Conservation (phyloP, 1,139 yeast genomes). For the Nakaseomyces bracarensis region DNA sequence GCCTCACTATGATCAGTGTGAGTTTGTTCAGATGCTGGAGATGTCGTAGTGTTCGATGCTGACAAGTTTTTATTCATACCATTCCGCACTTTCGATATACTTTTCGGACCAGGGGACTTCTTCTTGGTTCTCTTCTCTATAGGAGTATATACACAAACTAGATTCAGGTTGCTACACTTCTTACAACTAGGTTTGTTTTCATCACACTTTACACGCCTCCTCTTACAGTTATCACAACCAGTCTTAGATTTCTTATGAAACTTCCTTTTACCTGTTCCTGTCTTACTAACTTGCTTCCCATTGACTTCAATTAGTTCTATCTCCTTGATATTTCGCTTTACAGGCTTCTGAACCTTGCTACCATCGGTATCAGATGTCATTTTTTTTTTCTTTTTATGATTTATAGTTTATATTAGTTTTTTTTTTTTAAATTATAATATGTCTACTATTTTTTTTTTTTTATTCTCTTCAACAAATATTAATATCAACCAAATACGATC, state of each 20-base stretch:
- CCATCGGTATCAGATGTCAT: conserved; percentile 6
- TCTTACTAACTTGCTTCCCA: conserved; percentile 35
- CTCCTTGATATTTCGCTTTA: conserved; percentile 15
- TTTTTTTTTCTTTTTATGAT: neutral
- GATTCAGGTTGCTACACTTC: conserved; percentile 69
- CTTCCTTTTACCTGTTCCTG: conserved; percentile 47
- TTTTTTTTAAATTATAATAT: neutral
- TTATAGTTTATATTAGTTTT: neutral
- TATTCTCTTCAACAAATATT: no score
- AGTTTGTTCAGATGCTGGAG: neutral
- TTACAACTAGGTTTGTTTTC: conserved; percentile 72
- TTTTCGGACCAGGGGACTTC: conserved; percentile 1
- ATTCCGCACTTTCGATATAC: neutral
- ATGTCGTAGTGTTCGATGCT: neutral
- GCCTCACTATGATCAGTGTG: conserved; percentile 3
- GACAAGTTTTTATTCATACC: neutral
- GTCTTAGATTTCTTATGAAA: conserved; percentile 80
- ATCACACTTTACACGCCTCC: conserved; percentile 86
- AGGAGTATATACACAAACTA: conserved; percentile 57
- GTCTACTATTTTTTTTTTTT: no score
- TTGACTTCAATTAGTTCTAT: conserved; percentile 32
- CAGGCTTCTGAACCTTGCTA: neutral
- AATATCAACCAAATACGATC: no score
- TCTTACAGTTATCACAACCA: conserved; percentile 86
- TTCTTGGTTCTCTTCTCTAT: neutral